Percentiles rank a stretch among this genome's conserved stretches.
These are phyloP conservation scores for Coprinopsis strossmayeri DNA, from an alignment of 768 basidiomycete genomes.

Conservation along the genomic window DNA sequence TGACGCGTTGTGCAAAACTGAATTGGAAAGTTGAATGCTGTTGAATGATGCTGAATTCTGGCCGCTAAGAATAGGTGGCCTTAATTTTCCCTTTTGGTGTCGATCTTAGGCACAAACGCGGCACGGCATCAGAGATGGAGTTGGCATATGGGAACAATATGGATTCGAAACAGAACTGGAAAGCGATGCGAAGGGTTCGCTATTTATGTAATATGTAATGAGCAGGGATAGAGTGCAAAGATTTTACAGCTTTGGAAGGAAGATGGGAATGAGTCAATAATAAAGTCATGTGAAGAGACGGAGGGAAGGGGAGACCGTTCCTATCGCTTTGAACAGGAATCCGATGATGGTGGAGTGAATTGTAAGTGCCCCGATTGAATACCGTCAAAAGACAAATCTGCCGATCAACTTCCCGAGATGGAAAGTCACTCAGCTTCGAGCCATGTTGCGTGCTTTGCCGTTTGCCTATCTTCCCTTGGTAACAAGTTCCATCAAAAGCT, in stretches of 20 bases:
- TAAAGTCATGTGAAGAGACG: conserved; percentile 20
- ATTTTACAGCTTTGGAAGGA: conserved; percentile 1
- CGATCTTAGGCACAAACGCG: conserved; percentile 1
- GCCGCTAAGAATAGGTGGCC: background rate
- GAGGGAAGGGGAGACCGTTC: conserved; percentile 26
- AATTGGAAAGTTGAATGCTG: background rate
- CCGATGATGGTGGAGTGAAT: conserved; percentile 36
- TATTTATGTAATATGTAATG: conserved; percentile 20
- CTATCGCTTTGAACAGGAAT: conserved; percentile 31
- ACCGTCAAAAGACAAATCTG: no score
- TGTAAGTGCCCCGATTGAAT: no score
- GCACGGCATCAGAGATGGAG: background rate
- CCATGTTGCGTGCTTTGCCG: conserved; percentile 25
- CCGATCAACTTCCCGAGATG: conserved; percentile 19
- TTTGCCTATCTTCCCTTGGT: conserved; percentile 36
- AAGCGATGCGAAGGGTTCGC: conserved; percentile 18
- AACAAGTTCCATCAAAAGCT: conserved; percentile 37
- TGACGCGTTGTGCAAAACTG: no score
- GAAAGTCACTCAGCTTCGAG: conserved; percentile 15
- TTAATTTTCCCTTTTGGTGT: background rate
- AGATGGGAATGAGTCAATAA: background rate
- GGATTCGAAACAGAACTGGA: background rate
- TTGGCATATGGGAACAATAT: conserved; percentile 3
- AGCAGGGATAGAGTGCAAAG: conserved; percentile 10
- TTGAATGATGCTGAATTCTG: background rate